Evolutionary conservation across 805 yeast species (phyloP), one percentile per base, ranked within the genome.

Genomic region (Candida schatavii): DNA sequence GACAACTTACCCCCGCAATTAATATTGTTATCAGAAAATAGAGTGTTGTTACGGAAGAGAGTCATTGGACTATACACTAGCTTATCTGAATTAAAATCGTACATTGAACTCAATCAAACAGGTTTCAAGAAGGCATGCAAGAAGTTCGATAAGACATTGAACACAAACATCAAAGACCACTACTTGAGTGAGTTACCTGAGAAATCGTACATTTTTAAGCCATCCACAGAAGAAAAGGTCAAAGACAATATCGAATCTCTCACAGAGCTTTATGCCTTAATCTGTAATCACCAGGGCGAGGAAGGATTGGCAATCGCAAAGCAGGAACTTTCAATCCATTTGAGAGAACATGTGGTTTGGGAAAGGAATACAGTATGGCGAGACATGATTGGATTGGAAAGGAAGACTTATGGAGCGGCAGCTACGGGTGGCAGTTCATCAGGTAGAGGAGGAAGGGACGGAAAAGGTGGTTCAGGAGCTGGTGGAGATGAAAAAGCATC

Each of bases 361-460:
- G 80, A 76, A 52, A 61, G 81, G 54, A 72, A 75, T 46, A 75
- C 80, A 0, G 75, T 76, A 11, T 76, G 80, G 80, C 68, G 75
- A 51, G 79, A 75, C 47, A 73, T 75, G 79, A 70, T 75, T 42
- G 79, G 78, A 1, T 57, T 74, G 49, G 97, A 90, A 59, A 77
- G 96, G 51, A 86, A 86, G 54, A 72, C 90, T 0, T 91, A 89
- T 53, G 88, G 88, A 17, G 89, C 90, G 2, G 48, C 61, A 50
- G 51, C 49, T 50, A 44, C 57, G 50, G n/a, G n/a, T n/a, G 35
- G 33, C 11, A 37, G n/a, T 21, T 54, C 32, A 14, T 22, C 53
- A 38, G 57, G 51, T 26, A 50, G 44, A 9, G 35, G 51, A 31
- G 45, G 51, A 34, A 51, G 19, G 26, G 35, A 47, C 37, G 40